Evolutionary conservation across 1,139 yeast species (phyloP), one percentile per base, ranked within the genome.

Genomic region (Saccharomyces hybrid): DNA sequence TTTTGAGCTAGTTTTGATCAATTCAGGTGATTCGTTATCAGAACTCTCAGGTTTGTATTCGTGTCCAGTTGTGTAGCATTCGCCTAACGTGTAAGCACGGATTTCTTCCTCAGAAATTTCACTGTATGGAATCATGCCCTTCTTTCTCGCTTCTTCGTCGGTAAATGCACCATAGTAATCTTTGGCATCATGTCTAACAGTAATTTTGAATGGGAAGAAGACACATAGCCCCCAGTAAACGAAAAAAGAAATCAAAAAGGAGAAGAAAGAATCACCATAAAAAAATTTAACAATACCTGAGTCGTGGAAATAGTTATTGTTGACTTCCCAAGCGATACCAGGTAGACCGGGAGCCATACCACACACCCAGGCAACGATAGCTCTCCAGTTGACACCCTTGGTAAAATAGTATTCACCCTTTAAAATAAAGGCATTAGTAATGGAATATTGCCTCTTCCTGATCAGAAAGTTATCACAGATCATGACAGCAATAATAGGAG

Each of bases 261-360:
- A 78, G 59, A 75, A 74, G 51, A 75, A 63, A 1, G 73, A 65
- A 59, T 71, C 74, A 42, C 76, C 79, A 52, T 72, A 68, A 58
- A 69, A 77, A 63, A 70, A 76, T 55, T 75, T 72, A n/a, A 66
- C 63, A 13, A 74, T 66, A 5, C 80, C 81, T 14, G 32, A 53
- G 52, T 61, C 61, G 28, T 60, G 52, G 54, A 74, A 70, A 46
- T 61, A 65, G 25, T 59, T 53, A 26, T 62, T 59, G 44, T 71
- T 65, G 5, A 69, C 70, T 57, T 66, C 65, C 69, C 71, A 70
- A 44, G 73, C 73, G 58, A 72, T 68, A 51, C 80, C 79, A 3
- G 80, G 80, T 42, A 77, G 60, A 48, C 78, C 78, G 41, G 78
- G 78, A 2, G 70, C 69, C 62, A 71, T 68, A 27, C 76, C 78